Conservation (phyloP, 371 early-diverging fungal species). For the Mortierella sp. region DNA sequence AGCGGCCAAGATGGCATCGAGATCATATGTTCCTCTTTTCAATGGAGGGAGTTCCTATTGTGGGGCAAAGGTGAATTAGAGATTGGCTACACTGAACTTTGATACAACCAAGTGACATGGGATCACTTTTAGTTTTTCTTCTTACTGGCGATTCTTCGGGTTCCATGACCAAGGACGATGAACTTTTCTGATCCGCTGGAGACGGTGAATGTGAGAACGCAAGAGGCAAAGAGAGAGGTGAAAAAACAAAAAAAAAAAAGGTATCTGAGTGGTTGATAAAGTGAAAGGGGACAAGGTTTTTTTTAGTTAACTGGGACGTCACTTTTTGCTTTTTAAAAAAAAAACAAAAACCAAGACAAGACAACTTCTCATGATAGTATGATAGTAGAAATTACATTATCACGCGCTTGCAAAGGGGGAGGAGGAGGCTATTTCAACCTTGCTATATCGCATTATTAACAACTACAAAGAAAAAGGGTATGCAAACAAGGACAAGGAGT, state of each 20-base stretch:
- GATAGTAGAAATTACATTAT: neutral
- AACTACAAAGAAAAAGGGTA: too few species aligned
- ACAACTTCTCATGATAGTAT: neutral
- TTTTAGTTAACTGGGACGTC: neutral
- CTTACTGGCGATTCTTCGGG: constrained; percentile 54
- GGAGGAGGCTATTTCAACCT: neutral
- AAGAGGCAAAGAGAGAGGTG: neutral
- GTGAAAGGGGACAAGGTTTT: neutral
- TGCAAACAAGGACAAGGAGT: too few species aligned
- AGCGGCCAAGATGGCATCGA: constrained; percentile 55
- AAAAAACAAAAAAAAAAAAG: constrained; percentile 1
- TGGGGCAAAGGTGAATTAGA: too few species aligned
- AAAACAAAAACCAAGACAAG: neutral
- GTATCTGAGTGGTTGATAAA: neutral
- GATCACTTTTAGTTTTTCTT: neutral
- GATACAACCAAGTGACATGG: neutral
- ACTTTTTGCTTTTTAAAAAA: neutral
- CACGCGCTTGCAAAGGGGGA: neutral
- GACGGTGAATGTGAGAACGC: constrained; percentile 1
- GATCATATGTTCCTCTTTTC: constrained; percentile 48
- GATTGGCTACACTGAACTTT: neutral
- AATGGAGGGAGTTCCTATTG: constrained; percentile 51
- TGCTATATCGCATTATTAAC: neutral
- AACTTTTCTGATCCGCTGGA: neutral
- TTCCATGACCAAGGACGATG: constrained; percentile 28